phyloP scores from a whole-genome alignment of 2,329 filamentous ascomycete species.

The Aspergillus sp. region DNA sequence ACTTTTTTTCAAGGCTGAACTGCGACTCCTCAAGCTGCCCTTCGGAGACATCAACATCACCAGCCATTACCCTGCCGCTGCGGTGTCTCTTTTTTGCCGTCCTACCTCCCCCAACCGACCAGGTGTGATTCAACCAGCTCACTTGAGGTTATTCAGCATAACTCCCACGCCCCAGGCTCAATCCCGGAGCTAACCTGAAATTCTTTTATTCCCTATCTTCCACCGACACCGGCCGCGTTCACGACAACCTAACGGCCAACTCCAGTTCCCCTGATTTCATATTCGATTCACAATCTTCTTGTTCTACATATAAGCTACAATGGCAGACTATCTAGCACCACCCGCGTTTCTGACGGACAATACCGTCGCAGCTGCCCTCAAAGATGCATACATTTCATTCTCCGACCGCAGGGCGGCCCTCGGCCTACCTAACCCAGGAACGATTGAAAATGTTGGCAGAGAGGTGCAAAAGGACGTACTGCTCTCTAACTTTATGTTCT shows the following conservation, averaged over 20 bases:
- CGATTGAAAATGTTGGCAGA: constrained; percentile 81
- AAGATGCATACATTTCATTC: constrained; percentile 78
- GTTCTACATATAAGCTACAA: constrained; percentile 27
- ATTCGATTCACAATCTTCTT: constrained; percentile 14
- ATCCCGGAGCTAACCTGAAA: constrained; percentile 31
- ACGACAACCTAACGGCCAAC: constrained; percentile 26
- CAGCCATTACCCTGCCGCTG: constrained; percentile 8
- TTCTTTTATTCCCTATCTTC: constrained; percentile 23
- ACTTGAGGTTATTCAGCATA: constrained; percentile 8
- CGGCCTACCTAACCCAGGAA: constrained; percentile 87
- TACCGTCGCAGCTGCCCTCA: constrained; percentile 65
- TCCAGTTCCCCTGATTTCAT: constrained; percentile 2
- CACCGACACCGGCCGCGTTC: constrained; percentile 24
- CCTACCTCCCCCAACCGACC: constrained; percentile 16
- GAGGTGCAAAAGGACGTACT: constrained; percentile 97
- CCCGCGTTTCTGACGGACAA: constrained; percentile 72
- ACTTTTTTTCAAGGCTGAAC: constrained; percentile 33
- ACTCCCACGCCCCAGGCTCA: constrained; percentile 21
- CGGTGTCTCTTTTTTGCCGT: constrained; percentile 14
- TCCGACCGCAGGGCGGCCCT: constrained; percentile 83
- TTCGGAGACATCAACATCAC: constrained; percentile 9
- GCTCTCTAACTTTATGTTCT: constrained; percentile 95
- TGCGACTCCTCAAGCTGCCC: constrained; percentile 15
- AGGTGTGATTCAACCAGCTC: constrained; percentile 24
- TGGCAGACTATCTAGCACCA: constrained; percentile 47